Percentiles rank a stretch among this genome's conserved stretches.
Conservation (phyloP, 2,329 filamentous ascomycete genomes). For the Nigrospora oryzae region DNA sequence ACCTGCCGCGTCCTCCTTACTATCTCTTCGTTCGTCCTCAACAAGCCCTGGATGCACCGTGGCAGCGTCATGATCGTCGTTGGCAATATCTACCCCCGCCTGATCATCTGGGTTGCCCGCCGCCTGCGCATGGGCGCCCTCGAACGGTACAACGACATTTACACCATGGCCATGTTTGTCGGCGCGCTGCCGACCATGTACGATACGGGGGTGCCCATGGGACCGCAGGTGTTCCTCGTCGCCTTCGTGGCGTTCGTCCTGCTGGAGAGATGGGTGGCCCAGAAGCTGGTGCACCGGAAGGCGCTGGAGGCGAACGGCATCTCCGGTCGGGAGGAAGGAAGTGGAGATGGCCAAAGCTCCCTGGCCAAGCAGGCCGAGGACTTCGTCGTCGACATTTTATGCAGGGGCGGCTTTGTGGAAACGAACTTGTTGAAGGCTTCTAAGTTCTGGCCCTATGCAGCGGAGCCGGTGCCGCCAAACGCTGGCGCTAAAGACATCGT, state of each 20-base stretch:
- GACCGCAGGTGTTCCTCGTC: constrained; percentile 3
- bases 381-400: neutral
- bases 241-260: neutral
- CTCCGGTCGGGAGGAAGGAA: neutral
- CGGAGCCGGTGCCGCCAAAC: no score
- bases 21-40: neutral
- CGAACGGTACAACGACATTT: constrained; percentile 2
- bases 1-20: neutral
- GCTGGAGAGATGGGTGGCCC: constrained; percentile 5
- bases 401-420: neutral
- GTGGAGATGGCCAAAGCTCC: neutral
- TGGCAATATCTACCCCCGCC: constrained; percentile 5
- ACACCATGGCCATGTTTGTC: constrained; percentile 6
- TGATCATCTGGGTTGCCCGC: constrained; percentile 1
- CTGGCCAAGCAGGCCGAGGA: neutral
- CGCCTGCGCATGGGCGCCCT: neutral
- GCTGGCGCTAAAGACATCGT: no score
- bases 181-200: constrained; percentile 3
- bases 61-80: constrained; percentile 3
- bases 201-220: constrained; percentile 2
- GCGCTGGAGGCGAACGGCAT: neutral
- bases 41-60: neutral
- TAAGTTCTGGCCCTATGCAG: no score
- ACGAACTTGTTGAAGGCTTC: neutral
- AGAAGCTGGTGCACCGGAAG: neutral